Evolutionary conservation across 495 filamentous ascomycete genomes (phyloP), one percentile per base, ranked within the genome.

Genomic region (Aspergillus campestris): DNA sequence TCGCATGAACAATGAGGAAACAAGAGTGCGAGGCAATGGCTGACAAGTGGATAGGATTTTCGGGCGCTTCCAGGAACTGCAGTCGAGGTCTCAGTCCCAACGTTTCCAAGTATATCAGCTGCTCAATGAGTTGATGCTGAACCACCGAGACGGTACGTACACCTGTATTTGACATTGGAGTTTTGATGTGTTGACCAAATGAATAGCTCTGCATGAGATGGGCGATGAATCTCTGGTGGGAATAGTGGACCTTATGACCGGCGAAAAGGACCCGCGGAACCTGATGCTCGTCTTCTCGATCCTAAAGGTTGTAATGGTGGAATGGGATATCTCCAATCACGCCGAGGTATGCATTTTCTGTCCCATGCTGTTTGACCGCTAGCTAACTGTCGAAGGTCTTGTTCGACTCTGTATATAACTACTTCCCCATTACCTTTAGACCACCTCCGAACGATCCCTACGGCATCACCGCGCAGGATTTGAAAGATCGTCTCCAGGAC

Each of bases 251-350:
- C 72, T 86, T 35, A 80, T 87, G 59, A 80, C 80, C 3, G 83
- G 82, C 30, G 84, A 88, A 61, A 88, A 88, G 53, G 84, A 88
- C 51, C 84, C 84, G 3, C 70, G 84, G 24, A 87, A 87, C 55
- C 66, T 88, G 27, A 88, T 88, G 84, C 66, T 88, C 36, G 75
- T 87, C 3, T 88, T 88, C 51, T 88, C 84, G 1, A 72, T 87
- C 30, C 57, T 86, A 31, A 82, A 77, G 51, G 84, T 84, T 14
- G 68, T 86, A 8, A 80, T 87, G 72, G 68, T 81, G 34, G 84
- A 88, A 61, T 88, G 85, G 81, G 75, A 84, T 53, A 77, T 86
- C 40, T 64, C 72, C 3, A 63, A 65, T 30, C 69, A 83, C 58
- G 75, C 70, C 7, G 82, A 87, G 70, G 82, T 82, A 63, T 44